Base-by-base conservation (phyloP, 257 asterid species). In the Capsicum chinense region DNA sequence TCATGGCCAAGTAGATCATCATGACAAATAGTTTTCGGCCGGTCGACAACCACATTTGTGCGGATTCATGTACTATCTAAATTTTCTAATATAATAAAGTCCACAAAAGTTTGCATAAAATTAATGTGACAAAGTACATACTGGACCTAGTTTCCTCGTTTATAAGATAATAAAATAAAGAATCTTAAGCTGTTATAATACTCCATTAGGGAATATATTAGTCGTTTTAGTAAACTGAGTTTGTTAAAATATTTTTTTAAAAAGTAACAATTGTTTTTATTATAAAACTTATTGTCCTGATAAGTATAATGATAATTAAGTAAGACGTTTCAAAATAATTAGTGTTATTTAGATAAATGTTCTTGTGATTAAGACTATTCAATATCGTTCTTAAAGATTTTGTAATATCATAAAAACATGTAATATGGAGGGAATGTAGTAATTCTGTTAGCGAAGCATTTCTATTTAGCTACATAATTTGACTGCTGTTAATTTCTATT, bases 101-200 rank as follows among this genome's bases (percentile, higher is more conserved):
- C 64, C 44, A 35, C 26, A 15, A 78, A 78, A 54, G 50, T 7
- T 14, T 78, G 5, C 33, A 26, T 54, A 78, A 78, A 78, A 78
- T 14, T 54, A 54, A 78, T 54, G 48, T 26, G 48, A 78, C 11
- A 39, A 78, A 78, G 82, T 78, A 78, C 82, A 78, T 33, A 76
- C n/a, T 76, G 63, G 73, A 66, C 73, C 48, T 52, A 9, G 14
- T 76, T 26, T 52, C 73, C 48, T 66, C 39, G 5, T 66, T 66
- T 66, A 13, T 5, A 33, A 63, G 26, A 63, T 21, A 33, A 10
- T 9, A 1, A 9, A 11, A 64, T 48, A 73, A 48, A 69, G 56
- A 69, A 69, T 39, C 35, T 17, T 7, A 69, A 15, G 12, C 47
- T 5, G 12, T 66, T 35, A 64, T 26, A 35, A 66, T 35, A 66